Percentiles rank a stretch among this genome's conserved stretches.
These are phyloP conservation scores for Eucalyptus decipiens DNA, from an alignment of 345 rosid genomes.

Conservation along the genomic window DNA sequence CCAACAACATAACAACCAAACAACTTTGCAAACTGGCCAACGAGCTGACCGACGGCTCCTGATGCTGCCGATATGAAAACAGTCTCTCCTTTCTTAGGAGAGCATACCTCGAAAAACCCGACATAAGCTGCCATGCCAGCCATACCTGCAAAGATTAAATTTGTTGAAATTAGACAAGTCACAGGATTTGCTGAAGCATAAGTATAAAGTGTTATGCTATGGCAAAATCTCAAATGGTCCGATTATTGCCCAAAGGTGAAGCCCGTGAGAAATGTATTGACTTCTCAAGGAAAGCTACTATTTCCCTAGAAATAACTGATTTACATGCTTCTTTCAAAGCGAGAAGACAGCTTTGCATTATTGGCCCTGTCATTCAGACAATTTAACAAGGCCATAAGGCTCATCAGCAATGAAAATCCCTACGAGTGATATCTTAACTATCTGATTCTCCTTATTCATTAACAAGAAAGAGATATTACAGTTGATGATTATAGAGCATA, in stretches of 20 bases:
- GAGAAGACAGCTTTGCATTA: not conserved
- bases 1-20: constrained; percentile 48
- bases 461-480: not conserved
- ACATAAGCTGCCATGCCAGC: constrained; percentile 44
- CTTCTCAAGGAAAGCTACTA: not conserved
- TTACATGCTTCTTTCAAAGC: not conserved
- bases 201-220: not conserved
- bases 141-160: constrained; percentile 9
- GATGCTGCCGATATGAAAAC: constrained; percentile 44
- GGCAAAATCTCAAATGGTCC: not conserved
- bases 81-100: constrained; percentile 35
- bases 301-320: not conserved
- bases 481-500: not conserved
- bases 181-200: not conserved
- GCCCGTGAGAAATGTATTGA: not conserved
- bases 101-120: constrained; percentile 32
- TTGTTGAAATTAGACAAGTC: not conserved
- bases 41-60: constrained; percentile 55
- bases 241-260: not conserved
- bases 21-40: constrained; percentile 47
- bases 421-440: not conserved
- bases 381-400: not conserved
- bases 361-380: not conserved
- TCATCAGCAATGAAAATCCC: not conserved
- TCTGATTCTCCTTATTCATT: not conserved